A percentile compares a stretch with the other conserved stretches of the same genome.
phyloP scores from a whole-genome alignment of 441 rosid species.

The Populus tomentosa region DNA sequence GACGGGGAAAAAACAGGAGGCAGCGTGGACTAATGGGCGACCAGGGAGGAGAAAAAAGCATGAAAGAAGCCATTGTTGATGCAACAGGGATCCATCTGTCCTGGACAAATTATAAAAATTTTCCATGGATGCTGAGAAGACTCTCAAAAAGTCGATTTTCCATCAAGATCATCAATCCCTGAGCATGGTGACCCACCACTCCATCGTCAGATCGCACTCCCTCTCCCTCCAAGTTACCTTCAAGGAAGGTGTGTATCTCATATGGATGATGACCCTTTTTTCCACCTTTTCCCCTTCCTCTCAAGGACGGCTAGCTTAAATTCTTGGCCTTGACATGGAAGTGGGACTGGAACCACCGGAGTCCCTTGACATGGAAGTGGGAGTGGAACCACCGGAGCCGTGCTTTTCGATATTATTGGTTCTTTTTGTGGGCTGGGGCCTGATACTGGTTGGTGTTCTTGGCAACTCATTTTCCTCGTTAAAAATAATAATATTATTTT shows the following conservation, averaged over 20 bases:
- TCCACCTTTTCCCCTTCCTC: no score
- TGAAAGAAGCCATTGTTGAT: not conserved
- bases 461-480: not conserved
- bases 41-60: not conserved
- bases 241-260: constrained; percentile 17
- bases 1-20: not conserved
- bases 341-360: not conserved
- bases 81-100: constrained; percentile 13
- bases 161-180: not conserved
- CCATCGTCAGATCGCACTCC: not conserved
- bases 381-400: not conserved
- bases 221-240: constrained; percentile 10
- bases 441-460: not conserved
- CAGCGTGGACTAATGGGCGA: no score
- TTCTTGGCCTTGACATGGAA: no score
- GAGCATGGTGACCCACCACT: not conserved
- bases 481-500: no score
- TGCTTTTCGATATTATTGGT: not conserved
- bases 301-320: no score
- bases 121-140: constrained; percentile 19
- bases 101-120: constrained; percentile 1
- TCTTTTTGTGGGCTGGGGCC: not conserved
- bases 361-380: not conserved
- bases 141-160: constrained; percentile 23
- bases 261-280: not conserved